Evolutionary conservation across 768 basidiomycete genomes (phyloP), one percentile per base, ranked within the genome.

Genomic region (Dioszegia aurantiaca): DNA sequence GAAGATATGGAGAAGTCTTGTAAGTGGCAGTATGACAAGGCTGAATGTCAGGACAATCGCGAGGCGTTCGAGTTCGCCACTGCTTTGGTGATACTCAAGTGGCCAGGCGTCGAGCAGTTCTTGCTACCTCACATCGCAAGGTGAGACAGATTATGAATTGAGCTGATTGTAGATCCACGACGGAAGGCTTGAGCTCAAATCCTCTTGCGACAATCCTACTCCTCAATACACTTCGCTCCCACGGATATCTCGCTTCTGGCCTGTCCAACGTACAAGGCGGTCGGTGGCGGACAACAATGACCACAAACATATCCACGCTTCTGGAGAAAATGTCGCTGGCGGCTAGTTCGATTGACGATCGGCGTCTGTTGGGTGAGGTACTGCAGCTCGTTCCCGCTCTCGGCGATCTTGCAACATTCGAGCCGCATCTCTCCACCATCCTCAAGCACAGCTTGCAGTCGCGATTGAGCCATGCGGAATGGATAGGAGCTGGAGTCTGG

Each of bases 81-180:
- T 23, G 62, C 70, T 2, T 51, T 74, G 21, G 61, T 75, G 19
- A 24, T 46, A 8, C 42, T 70, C 12, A 63, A 67, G 31, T 76
- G 75, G 73, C 53, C 60, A 26, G 74, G 73, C 6, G 60, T 74
- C 37, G 75, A 76, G 55, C 75, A 77, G 40, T 77, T 77, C 65
- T 37, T 77, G 5, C 54, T 77, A 5, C 63, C 72, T 11, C 72
- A 73, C 39, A 54, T 77, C 19, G 70, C 69, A 3, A 67, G 64
- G 69, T 72, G 33, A 59, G 68, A 56, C 8, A 12, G n/a, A n/a
- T 12, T 27, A 46, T 8, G 10, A 24, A 40, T 10, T 14, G 14
- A 33, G 33, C 10, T 37, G 14, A 28, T 58, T 6, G 56, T 49
- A 37, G 60, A 55, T 53, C 59, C 58, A 21, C 40, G 64, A 1